Evolutionary conservation across 148 eudicot genomes (phyloP).

Genomic region (Heliamphora exappendiculata): DNA sequence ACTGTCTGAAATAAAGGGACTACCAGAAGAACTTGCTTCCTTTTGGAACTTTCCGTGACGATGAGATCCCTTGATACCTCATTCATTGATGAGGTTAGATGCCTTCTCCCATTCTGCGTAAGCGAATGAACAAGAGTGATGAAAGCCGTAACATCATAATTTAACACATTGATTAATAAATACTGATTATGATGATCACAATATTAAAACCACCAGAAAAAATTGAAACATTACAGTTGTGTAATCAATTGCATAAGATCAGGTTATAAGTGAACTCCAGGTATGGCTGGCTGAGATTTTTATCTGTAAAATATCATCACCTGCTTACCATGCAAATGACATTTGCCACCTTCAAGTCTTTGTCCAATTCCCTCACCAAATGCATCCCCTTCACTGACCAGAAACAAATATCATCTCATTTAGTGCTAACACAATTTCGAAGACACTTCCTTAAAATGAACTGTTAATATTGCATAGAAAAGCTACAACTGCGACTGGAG

Average conservation of each 20-base stretch:
- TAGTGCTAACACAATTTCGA: conserved; percentile 4
- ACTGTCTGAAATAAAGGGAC: not conserved
- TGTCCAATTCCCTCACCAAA: conserved; percentile 86
- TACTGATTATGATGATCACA: not conserved
- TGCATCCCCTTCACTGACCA: conserved; percentile 90
- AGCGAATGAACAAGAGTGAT: conserved; percentile 14
- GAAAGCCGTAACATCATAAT: not conserved
- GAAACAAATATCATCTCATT: conserved; percentile 13
- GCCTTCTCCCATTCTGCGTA: conserved; percentile 87
- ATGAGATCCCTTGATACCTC: conserved; percentile 98
- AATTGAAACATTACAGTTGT: not conserved
- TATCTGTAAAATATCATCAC: conserved; percentile 15
- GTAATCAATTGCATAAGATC: not conserved
- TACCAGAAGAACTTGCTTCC: conserved; percentile 92
- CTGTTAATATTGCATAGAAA: not conserved
- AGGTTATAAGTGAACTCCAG: not conserved
- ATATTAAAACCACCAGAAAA: not conserved
- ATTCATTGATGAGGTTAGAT: conserved; percentile 77
- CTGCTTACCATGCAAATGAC: conserved; percentile 88
- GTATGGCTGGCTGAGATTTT: not conserved
- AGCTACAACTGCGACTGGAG: not conserved
- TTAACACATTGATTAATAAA: not conserved
- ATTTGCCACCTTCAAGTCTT: conserved; percentile 93
- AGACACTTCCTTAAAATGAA: not conserved
- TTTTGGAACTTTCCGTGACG: conserved; percentile 78